Percentiles rank a stretch among this genome's conserved stretches.
phyloP scores from a whole-genome alignment of 106 monocot species.

The Platanthera guangdongensis region DNA sequence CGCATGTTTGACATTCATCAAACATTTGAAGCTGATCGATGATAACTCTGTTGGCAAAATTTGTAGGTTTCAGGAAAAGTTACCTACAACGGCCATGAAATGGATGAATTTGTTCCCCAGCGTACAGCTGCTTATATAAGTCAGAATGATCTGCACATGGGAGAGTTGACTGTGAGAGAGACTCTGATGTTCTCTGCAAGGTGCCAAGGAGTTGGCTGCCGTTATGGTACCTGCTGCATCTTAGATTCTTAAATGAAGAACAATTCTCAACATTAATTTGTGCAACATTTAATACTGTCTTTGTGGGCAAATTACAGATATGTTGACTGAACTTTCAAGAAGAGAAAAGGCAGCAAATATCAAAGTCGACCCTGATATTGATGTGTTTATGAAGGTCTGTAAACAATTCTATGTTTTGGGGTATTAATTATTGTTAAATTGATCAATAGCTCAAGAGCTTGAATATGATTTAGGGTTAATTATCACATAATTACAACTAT shows the following conservation, averaged over 20 bases:
- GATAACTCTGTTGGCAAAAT: not conserved
- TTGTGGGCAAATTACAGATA: conserved; percentile 8
- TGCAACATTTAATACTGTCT: not conserved
- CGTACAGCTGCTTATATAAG: conserved; percentile 27
- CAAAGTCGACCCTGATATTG: conserved; percentile 17
- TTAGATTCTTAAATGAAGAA: not conserved
- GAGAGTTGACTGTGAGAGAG: conserved; percentile 34
- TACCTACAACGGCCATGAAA: conserved; percentile 26
- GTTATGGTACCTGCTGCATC: conserved; percentile 15
- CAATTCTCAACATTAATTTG: not conserved
- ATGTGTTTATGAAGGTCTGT: conserved; percentile 26
- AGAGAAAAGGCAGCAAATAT: conserved; percentile 26
- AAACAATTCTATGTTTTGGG: not conserved
- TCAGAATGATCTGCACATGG: conserved; percentile 32
- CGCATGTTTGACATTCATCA: not conserved
- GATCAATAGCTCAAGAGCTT: not conserved
- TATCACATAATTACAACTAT: too few relatives aligned
- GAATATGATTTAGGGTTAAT: not conserved
- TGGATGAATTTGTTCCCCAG: conserved; percentile 25
- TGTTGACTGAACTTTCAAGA: conserved; percentile 20
- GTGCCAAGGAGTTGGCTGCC: conserved; percentile 27
- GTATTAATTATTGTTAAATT: too few relatives aligned
- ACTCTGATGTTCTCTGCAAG: conserved; percentile 29
- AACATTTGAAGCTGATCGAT: not conserved
- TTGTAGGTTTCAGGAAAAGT: conserved; percentile 21